These are phyloP conservation scores for Skeletonema marinoi DNA, from an alignment of 108 stramenopile species.

Conservation along the genomic window DNA sequence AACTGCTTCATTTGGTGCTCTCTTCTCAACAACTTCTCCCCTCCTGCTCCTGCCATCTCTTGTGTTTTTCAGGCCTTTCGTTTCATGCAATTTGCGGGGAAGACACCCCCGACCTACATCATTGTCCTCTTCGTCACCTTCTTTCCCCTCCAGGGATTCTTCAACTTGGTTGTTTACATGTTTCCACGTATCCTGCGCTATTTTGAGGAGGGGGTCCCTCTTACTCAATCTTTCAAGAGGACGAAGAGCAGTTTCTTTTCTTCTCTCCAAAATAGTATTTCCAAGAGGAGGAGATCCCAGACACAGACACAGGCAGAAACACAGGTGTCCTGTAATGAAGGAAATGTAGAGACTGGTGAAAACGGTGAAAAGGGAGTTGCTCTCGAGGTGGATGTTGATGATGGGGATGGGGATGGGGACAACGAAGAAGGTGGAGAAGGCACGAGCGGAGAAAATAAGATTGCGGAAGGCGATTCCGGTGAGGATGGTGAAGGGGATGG, in stretches of 20 bases:
- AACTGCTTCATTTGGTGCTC: not conserved
- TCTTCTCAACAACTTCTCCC: not conserved
- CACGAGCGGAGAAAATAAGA: not conserved
- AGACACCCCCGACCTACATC: not conserved
- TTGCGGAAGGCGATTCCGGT: not conserved
- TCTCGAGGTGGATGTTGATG: not conserved
- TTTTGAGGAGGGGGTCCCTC: not conserved
- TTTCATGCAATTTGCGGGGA: constrained; percentile 15
- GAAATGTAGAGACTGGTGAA: not conserved
- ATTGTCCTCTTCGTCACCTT: constrained; percentile 18
- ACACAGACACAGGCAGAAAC: no score
- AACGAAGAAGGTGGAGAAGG: not conserved
- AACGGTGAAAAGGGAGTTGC: no score
- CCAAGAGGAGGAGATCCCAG: not conserved
- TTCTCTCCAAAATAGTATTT: not conserved
- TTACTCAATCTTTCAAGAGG: not conserved
- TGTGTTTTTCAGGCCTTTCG: not conserved
- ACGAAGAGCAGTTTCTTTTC: not conserved
- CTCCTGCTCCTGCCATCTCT: not conserved
- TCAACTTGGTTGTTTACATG: constrained; percentile 20
- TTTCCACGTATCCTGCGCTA: constrained; percentile 1
- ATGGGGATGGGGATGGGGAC: not conserved
- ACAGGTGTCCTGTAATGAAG: not conserved
- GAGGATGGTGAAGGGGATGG: not conserved
- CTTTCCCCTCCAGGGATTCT: constrained; percentile 31